phyloP scores from a whole-genome alignment of 225 moss, liverwort and hornwort genomes.

The Pseudisothecium myosuroides region DNA sequence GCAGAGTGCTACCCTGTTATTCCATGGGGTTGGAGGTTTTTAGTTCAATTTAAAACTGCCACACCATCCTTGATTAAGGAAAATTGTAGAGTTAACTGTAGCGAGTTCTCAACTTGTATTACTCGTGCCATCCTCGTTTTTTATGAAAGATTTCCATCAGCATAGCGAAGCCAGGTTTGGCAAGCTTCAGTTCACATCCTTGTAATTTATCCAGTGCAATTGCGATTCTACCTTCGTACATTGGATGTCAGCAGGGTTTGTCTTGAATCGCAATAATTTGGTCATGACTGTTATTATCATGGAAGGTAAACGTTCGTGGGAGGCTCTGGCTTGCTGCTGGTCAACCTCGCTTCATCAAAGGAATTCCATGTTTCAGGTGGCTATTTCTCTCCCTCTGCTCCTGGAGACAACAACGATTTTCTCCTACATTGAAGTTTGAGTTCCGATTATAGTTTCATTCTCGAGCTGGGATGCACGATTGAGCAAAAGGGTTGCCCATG shows the following conservation, averaged over 20 bases:
- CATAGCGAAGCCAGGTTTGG: slow-evolving; percentile 3
- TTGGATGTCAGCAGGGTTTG: not conserved
- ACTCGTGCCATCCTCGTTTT: not conserved
- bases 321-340: not conserved
- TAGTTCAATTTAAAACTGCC: not conserved
- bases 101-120: not conserved
- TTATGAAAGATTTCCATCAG: not conserved
- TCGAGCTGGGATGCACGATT: not conserved
- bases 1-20: not conserved
- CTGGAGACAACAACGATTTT: not conserved
- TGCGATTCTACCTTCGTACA: not conserved
- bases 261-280: not conserved
- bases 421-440: not conserved
- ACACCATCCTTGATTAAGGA: slow-evolving; percentile 26
- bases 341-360: not conserved
- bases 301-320: not conserved
- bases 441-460: not conserved
- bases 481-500: not conserved
- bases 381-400: not conserved
- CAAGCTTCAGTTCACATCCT: not conserved
- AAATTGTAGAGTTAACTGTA: not conserved
- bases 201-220: not conserved
- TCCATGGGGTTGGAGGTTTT: not conserved
- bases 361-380: not conserved
- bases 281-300: not conserved